Evolutionary conservation across 805 yeast genomes (phyloP), one percentile per base, ranked within the genome.

Genomic region (Myxozyma monticola): DNA sequence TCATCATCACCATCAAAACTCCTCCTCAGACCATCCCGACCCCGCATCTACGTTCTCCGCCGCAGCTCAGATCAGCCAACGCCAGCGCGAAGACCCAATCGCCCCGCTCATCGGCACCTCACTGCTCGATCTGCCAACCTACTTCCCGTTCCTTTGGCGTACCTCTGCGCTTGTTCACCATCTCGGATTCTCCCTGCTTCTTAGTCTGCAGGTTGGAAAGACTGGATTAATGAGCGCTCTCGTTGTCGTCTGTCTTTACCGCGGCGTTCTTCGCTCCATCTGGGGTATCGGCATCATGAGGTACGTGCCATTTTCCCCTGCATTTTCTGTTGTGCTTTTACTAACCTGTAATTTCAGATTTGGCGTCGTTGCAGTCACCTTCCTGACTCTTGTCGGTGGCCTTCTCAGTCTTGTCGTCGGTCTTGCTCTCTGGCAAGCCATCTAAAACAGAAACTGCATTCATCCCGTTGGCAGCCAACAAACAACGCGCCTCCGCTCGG

Each of bases 221-320:
- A 21, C 21, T 2, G 50, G 47, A 5, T 38, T 39, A 3, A 4
- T 43, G 7, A 22, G 26, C 8, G 53, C 49, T 14, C 30, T 52
- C 15, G n/a, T 45, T 20, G 28, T 48, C 20, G 56, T 52, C 33
- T 44, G 50, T 29, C 25, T 48, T 15, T 52, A 52, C 42, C 36
- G 56, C 25, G 56, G 56, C 17, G 26, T 48, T 10, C 28, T 52
- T 15, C 44, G 56, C 5, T 43, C 56, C 18, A 49, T 52, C 18
- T 52, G 56, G 56, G 56, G 56, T 36, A 52, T 52, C 26, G 56
- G 56, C 2, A 52, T 52, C 44, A 52, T 52, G 56, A 48, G 56
- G 52, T 48, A 26, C 3, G 47, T 30, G 5, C 9, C 15, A 10
- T 1, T 2, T 10, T 20, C 15, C 15, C 4, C 6, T 39, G 3